Base-by-base conservation (phyloP, 2,329 filamentous ascomycete species). In the Hymenoscyphus fraxineus region DNA sequence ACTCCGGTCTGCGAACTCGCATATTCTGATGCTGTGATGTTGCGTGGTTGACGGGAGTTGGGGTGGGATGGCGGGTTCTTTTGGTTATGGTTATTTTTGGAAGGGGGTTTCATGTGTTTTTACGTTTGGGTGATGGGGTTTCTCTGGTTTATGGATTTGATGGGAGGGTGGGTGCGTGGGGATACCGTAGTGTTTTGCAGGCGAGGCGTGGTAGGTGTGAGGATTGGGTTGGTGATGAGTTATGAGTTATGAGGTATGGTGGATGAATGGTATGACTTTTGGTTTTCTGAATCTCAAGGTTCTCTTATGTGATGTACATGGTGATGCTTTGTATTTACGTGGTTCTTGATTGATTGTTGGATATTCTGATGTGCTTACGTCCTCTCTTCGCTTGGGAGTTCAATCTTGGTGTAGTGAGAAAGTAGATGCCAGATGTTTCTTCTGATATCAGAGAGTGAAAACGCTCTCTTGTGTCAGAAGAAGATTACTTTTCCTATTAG, bases 181-280 rank as follows among this genome's bases (percentile, higher is more conserved):
- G 32, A 38, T 58, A 39, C 19, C 56, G 38, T 16, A 22, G 35
- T 58, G 4, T 35, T 58, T 44, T 44, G 19, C 16, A 40, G 41
- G n/a, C 15, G 7, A 44, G 38, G 27, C 9, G n/a, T 22, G 35
- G 35, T 35, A 22, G 15, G 19, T 5, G 35, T 27, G 19, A 15
- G 39, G 15, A 1, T 16, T 19, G 6, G 38, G 7, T 12, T n/a
- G 35, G 35, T 59, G n/a, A 59, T 59, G 57, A 41, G 7, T 22
- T n/a, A 59, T 59, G 57, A 59, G 32, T 39, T 13, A 59, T 59
- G 58, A 44, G 44, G 19, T 22, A 27, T 22, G 44, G 44, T 22
- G 19, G 19, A 51, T 51, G 44, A 22, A 51, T 35, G 35, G 6
- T 6, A 35, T 35, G 35, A 51, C 27, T 27, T 27, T 27, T 27